These are phyloP conservation scores for Articulospora tetracladia DNA, from an alignment of 495 filamentous ascomycete species.

Conservation along the genomic window DNA sequence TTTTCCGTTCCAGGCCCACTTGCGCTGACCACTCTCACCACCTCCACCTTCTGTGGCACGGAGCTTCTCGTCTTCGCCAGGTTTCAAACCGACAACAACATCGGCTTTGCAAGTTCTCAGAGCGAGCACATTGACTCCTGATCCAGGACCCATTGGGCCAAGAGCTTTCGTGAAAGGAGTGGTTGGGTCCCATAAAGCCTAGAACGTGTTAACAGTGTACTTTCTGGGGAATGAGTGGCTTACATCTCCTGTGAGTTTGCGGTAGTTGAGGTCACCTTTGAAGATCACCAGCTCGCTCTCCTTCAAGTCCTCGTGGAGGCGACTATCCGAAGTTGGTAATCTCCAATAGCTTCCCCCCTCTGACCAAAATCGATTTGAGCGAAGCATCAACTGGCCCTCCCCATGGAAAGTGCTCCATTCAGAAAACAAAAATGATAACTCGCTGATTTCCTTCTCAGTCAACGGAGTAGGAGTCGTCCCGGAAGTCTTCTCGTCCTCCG, in stretches of 20 bases:
- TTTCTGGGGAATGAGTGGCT: slow-evolving; percentile 31
- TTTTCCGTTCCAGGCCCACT: slow-evolving; percentile 97
- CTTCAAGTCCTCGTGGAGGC: slow-evolving; percentile 74
- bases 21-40: slow-evolving; percentile 65
- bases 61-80: slow-evolving; percentile 77
- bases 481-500: slow-evolving; percentile 58
- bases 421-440: slow-evolving; percentile 72
- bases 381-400: slow-evolving; percentile 75
- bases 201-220: slow-evolving; percentile 7
- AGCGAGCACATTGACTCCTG: slow-evolving; percentile 75
- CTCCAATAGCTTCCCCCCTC: slow-evolving; percentile 81
- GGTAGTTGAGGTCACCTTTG: slow-evolving; percentile 95
- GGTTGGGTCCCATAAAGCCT: slow-evolving; percentile 79
- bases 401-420: slow-evolving; percentile 76
- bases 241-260: slow-evolving; percentile 87
- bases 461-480: slow-evolving; percentile 54
- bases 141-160: slow-evolving; percentile 76
- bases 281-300: slow-evolving; percentile 86
- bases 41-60: slow-evolving; percentile 62
- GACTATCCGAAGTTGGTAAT: slow-evolving; percentile 61
- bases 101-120: slow-evolving; percentile 96
- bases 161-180: slow-evolving; percentile 84
- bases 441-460: slow-evolving; percentile 58
- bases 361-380: slow-evolving; percentile 89
- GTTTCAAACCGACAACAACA: slow-evolving; percentile 81